Conservation (phyloP, 1,139 yeast species). For the Eremothecium sinecaudum region DNA sequence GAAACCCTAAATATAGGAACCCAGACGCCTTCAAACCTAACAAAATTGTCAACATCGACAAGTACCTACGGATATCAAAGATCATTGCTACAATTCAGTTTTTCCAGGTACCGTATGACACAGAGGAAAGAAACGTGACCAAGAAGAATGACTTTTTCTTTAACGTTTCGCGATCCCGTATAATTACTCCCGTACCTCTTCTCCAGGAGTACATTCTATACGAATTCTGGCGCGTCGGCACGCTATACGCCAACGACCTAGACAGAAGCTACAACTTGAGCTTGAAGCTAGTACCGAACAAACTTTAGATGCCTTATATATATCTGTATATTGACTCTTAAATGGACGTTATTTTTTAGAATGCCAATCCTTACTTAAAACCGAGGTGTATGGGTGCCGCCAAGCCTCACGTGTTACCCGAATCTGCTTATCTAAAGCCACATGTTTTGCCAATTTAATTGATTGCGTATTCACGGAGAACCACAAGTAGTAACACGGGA, state of each 20-base stretch:
- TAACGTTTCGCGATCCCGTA: slow-evolving; percentile 25
- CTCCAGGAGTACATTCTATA: slow-evolving; percentile 54
- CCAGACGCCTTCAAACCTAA: slow-evolving; percentile 45
- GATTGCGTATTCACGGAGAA: too few relatives aligned
- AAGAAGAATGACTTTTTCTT: slow-evolving; percentile 29
- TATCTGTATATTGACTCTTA: too few relatives aligned
- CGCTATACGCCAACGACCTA: slow-evolving; percentile 47
- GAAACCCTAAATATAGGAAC: slow-evolving; percentile 62
- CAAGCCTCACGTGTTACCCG: too few relatives aligned
- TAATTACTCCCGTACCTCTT: slow-evolving; percentile 24
- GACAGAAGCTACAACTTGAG: slow-evolving; percentile 70
- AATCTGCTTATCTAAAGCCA: too few relatives aligned
- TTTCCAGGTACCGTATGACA: slow-evolving; percentile 56
- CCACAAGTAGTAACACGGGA: too few relatives aligned
- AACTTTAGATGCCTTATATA: too few relatives aligned
- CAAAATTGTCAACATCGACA: slow-evolving; percentile 61
- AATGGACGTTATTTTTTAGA: too few relatives aligned
- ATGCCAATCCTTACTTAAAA: too few relatives aligned
- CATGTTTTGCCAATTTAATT: too few relatives aligned
- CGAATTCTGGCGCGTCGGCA: slow-evolving; percentile 63
- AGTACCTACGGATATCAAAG: slow-evolving; percentile 64
- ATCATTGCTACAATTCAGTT: slow-evolving; percentile 71
- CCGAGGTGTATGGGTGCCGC: too few relatives aligned
- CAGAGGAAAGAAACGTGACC: slow-evolving; percentile 11
- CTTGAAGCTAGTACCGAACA: slow-evolving; percentile 32